Evolutionary conservation across 345 rosid species (phyloP).

Genomic region (Moringa oleifera): DNA sequence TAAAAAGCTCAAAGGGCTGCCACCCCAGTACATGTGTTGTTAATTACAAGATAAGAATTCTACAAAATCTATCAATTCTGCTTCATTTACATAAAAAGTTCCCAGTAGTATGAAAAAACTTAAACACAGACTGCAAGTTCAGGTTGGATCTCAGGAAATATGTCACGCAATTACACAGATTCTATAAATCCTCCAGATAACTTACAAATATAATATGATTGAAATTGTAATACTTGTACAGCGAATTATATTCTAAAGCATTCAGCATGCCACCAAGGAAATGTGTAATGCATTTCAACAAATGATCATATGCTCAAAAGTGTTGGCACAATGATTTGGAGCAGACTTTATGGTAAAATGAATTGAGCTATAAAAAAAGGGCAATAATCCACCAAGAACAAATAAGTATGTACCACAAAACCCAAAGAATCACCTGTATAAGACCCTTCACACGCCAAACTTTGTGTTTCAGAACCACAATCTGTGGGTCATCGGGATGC

Average conservation of each 20-base stretch:
- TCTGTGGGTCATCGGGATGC: slow-evolving; percentile 96
- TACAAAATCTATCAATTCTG: no score
- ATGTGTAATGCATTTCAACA: background rate
- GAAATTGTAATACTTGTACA: background rate
- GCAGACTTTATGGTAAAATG: background rate
- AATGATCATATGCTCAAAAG: background rate
- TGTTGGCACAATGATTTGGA: background rate
- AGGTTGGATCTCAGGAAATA: background rate
- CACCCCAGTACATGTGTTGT: no score
- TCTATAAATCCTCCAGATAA: background rate
- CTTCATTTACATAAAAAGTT: no score
- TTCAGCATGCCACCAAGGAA: background rate
- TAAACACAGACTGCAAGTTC: background rate
- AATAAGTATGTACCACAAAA: background rate
- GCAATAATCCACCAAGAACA: slow-evolving; percentile 1
- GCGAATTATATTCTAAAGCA: background rate
- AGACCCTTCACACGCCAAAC: slow-evolving; percentile 99
- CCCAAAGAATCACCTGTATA: slow-evolving; percentile 56
- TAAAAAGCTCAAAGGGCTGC: no score
- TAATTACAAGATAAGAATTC: no score
- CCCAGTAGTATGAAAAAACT: no score
- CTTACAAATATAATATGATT: background rate
- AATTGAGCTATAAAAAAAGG: background rate
- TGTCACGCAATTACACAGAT: background rate
- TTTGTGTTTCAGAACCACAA: slow-evolving; percentile 83